Evolutionary conservation across 106 monocot species (phyloP), one percentile per base, ranked within the genome.

Genomic region (Acorus gramineus): DNA sequence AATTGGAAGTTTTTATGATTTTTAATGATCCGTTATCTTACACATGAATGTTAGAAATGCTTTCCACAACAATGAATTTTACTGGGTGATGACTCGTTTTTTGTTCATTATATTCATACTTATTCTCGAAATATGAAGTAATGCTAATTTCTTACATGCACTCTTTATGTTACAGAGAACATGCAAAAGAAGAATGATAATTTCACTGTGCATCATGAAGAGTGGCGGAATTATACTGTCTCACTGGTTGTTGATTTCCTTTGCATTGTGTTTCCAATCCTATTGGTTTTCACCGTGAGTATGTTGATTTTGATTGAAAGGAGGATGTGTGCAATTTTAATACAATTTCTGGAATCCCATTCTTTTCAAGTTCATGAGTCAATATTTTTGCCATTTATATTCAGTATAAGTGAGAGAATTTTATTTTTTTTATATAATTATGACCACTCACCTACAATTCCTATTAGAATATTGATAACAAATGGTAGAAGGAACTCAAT

Each of bases 281-380:
- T 95, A 54, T 66, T 76, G n/a, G 42, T 83, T 66, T 76, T 90
- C 61, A 96, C 90, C 53, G 87, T 91, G 82, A 80, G 82, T 62
- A 58, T n/a, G 3, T 50, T 64, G n/a, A 28, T 6, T 11, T 13
- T 14, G 13, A 64, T 4, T 12, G 13, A 47, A 52, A 9, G 4
- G 44, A 64, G 42, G n/a, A 50, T 5, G 4, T 53, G 28, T 28
- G 28, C 28, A 28, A 28, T 28, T 28, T 28, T 28, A 28, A 28
- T 28, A 28, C 28, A 28, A 28, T 28, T 28, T 28, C 28, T 28
- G 28, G 28, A 28, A 28, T 28, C 28, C 28, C 28, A 28, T 28
- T 28, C 0, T 28, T 28, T 28, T 28, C 28, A 28, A 1, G 28
- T 28, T 28, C 28, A 28, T 28, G 28, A 28, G 28, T 28, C 28